Conservation (phyloP, 106 monocot species). For the Amphibolis antarctica region DNA sequence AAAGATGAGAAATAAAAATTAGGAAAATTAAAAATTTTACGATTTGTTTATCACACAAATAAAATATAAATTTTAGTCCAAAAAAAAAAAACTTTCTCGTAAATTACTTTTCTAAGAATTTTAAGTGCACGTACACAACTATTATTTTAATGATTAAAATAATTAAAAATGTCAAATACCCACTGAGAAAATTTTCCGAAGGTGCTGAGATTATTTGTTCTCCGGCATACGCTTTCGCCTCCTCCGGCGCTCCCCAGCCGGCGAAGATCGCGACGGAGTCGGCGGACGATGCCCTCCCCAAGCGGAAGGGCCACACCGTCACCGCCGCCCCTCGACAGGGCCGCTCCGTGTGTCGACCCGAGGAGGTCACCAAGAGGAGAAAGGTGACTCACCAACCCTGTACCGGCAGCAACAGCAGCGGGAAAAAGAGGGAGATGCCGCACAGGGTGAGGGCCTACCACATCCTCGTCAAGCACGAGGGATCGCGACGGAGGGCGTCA, state of each 20-base stretch:
- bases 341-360: background rate
- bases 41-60: no score
- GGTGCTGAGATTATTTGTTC: no score
- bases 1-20: no score
- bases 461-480: constrained; percentile 91
- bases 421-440: background rate
- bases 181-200: no score
- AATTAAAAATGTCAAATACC: no score
- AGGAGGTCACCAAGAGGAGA: background rate
- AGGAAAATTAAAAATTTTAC: no score
- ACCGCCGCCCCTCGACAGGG: background rate
- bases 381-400: background rate
- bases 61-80: no score
- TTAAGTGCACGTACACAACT: no score
- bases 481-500: constrained; percentile 77
- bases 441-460: constrained; percentile 62
- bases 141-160: no score
- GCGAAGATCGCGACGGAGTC: constrained; percentile 3
- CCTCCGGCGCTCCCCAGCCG: background rate
- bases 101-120: no score
- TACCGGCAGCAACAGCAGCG: background rate
- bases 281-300: background rate
- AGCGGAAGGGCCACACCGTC: constrained; percentile 16
- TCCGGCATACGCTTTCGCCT: background rate
- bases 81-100: no score